These are phyloP conservation scores for Phytophthora sp. DNA, from an alignment of 352 stramenopile species.

Conservation along the genomic window DNA sequence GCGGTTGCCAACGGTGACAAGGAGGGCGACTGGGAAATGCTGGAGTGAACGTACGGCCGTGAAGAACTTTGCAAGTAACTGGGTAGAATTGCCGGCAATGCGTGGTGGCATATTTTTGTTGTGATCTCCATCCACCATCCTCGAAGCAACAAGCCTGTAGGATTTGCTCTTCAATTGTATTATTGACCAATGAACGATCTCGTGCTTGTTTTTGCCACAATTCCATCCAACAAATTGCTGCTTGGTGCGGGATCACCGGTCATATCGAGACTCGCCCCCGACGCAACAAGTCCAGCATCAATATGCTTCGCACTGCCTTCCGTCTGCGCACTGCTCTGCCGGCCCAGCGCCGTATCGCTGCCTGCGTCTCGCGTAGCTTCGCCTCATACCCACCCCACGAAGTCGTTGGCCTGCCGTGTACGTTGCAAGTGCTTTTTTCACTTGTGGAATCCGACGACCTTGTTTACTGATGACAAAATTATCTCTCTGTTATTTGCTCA, in stretches of 20 bases:
- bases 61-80: not conserved
- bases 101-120: conserved; percentile 12
- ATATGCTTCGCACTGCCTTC: conserved; percentile 74
- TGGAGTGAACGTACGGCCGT: conserved; percentile 22
- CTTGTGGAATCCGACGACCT: not conserved
- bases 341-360: conserved; percentile 44
- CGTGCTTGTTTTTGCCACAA: conserved; percentile 16
- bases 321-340: conserved; percentile 45
- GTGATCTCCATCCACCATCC: conserved; percentile 8
- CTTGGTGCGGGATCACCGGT: conserved; percentile 22
- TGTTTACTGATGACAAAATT: conserved; percentile 10
- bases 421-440: conserved; percentile 16
- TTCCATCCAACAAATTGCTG: conserved; percentile 33
- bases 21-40: conserved; percentile 41
- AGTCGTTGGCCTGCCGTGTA: conserved; percentile 80
- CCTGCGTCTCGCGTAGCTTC: conserved; percentile 55
- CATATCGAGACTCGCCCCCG: conserved; percentile 28
- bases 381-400: conserved; percentile 81
- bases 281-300: conserved; percentile 11
- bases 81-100: not conserved
- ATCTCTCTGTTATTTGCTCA: conserved; percentile 6
- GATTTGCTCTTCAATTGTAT: too few species aligned
- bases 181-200: conserved; percentile 14
- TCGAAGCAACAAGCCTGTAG: too few species aligned
- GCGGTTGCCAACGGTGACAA: conserved; percentile 8